These are phyloP conservation scores for Backusella tarrabulga DNA, from an alignment of 192 early-diverging fungal species.

Conservation along the genomic window DNA sequence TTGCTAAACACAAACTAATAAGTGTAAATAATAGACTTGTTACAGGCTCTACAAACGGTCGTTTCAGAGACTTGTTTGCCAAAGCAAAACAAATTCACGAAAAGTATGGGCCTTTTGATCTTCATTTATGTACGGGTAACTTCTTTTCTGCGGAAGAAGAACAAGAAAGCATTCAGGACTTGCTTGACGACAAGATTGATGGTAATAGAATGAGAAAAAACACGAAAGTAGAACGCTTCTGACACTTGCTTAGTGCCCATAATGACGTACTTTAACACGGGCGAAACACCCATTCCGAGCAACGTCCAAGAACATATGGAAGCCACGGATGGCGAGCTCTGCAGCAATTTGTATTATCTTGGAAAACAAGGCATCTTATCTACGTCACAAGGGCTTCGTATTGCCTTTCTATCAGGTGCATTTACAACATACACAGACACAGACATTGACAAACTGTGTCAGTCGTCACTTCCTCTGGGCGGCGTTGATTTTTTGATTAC, in stretches of 20 bases:
- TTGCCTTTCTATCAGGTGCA: constrained; percentile 60
- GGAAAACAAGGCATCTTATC: constrained; percentile 57
- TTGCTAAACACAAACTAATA: not conserved
- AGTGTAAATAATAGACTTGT: constrained; percentile 51
- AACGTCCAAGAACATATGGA: constrained; percentile 50
- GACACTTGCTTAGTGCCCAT: not conserved
- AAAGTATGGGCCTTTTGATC: constrained; percentile 87
- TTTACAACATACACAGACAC: constrained; percentile 26
- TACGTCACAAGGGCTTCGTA: constrained; percentile 58
- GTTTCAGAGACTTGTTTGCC: constrained; percentile 61
- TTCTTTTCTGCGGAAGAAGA: constrained; percentile 62
- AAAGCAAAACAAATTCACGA: constrained; percentile 74
- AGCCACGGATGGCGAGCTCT: constrained; percentile 67
- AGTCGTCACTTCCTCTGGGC: constrained; percentile 35
- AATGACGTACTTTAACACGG: constrained; percentile 45
- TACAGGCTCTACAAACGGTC: constrained; percentile 73
- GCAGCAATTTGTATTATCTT: constrained; percentile 72
- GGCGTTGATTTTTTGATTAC: constrained; percentile 82
- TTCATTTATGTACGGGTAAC: constrained; percentile 79
- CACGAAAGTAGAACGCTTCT: not conserved
- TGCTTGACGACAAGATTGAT: constrained; percentile 56
- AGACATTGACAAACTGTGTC: constrained; percentile 34
- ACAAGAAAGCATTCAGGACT: constrained; percentile 44
- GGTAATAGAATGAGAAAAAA: constrained; percentile 14
- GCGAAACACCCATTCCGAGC: constrained; percentile 59